phyloP scores from a whole-genome alignment of 2,329 filamentous ascomycete species.

The Aspergillus oerlinghausenensis region DNA sequence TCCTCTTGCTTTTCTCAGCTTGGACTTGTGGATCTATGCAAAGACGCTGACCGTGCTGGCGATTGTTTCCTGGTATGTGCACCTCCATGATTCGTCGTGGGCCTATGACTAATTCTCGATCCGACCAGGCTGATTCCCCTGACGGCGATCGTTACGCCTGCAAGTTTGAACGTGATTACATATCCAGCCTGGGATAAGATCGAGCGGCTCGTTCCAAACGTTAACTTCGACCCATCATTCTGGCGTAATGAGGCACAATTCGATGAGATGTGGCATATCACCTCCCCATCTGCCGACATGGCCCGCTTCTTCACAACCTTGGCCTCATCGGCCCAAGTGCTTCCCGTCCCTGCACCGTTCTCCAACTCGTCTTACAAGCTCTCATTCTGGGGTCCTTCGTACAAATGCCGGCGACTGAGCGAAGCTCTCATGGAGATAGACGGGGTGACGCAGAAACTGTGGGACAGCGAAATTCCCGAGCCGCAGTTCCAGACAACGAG shows the following conservation, averaged over 20 bases:
- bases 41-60: constrained; percentile 8
- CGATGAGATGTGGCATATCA: not conserved
- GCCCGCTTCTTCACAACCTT: not conserved
- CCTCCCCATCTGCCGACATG: constrained; percentile 1
- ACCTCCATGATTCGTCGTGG: not conserved
- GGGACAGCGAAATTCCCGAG: not conserved
- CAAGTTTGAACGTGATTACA: not conserved
- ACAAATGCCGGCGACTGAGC: constrained; percentile 9
- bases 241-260: not conserved
- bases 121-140: constrained; percentile 2
- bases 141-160: constrained; percentile 1
- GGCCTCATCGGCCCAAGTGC: not conserved
- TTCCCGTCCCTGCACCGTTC: constrained; percentile 3
- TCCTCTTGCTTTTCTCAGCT: constrained; percentile 3
- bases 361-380: constrained; percentile 7
- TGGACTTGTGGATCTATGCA: constrained; percentile 6
- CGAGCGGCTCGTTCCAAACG: not conserved
- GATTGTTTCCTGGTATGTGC: constrained; percentile 6
- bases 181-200: not conserved
- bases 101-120: not conserved
- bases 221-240: not conserved
- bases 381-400: constrained; percentile 11
- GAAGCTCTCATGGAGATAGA: constrained; percentile 7
- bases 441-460: constrained; percentile 4
- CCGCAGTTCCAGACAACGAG: not conserved